Conservation (phyloP, 345 rosid species). For the Lepidium aucheri region DNA sequence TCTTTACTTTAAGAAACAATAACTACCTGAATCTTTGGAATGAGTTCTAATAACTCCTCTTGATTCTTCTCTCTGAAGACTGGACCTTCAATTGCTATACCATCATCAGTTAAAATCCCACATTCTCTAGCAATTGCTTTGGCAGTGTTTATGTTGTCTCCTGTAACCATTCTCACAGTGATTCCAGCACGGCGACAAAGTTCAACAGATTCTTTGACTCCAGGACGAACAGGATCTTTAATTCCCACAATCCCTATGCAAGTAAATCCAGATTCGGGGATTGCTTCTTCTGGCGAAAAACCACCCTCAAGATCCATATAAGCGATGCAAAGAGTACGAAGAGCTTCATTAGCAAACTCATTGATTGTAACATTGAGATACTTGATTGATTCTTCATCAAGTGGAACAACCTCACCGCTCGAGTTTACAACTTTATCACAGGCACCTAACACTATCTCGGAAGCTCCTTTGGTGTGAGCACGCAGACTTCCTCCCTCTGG, state of each 20-base stretch:
- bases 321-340: conserved; percentile 82
- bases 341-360: conserved; percentile 81
- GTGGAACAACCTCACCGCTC: conserved; percentile 62
- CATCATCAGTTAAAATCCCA: conserved; percentile 83
- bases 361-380: conserved; percentile 58
- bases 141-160: conserved; percentile 91
- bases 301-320: conserved; percentile 50
- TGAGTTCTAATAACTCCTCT: conserved; percentile 58
- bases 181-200: conserved; percentile 84
- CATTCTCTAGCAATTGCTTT: conserved; percentile 93
- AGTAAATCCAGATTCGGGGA: conserved; percentile 62
- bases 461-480: conserved; percentile 87
- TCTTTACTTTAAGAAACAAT: neutral
- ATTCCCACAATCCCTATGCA: conserved; percentile 87
- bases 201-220: conserved; percentile 86
- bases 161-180: conserved; percentile 92
- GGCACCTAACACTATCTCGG: conserved; percentile 78
- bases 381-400: conserved; percentile 50
- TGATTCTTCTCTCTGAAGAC: conserved; percentile 69
- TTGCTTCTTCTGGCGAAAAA: conserved; percentile 44
- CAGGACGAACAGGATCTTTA: conserved; percentile 93
- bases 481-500: conserved; percentile 51
- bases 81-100: conserved; percentile 86
- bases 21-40: conserved; percentile 87
- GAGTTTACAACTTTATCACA: conserved; percentile 70